phyloP scores from a whole-genome alignment of 2,329 filamentous ascomycete species.

The Pyricularia grisea region DNA sequence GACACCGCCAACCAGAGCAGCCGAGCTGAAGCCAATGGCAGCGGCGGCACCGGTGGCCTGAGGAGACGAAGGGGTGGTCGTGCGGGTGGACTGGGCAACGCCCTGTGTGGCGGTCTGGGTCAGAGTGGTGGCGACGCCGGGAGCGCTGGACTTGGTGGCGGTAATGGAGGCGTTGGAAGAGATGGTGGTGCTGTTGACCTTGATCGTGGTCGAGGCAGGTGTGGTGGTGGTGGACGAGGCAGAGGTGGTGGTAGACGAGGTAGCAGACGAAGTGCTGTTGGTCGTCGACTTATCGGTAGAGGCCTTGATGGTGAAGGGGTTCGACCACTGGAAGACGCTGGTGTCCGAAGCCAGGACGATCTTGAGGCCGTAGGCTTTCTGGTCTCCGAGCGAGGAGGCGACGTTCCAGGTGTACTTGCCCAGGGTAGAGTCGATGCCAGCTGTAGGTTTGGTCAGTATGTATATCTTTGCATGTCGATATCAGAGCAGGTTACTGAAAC shows the following conservation, averaged over 20 bases:
- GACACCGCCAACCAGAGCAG: constrained; percentile 28
- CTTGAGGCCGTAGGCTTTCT: constrained; percentile 46
- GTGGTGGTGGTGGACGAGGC: constrained; percentile 7
- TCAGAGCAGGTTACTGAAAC: constrained; percentile 19
- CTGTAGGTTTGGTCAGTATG: constrained; percentile 20
- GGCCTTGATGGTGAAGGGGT: constrained; percentile 46
- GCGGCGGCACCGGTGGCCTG: constrained; percentile 16
- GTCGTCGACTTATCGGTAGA: constrained; percentile 13
- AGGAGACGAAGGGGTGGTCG: constrained; percentile 9
- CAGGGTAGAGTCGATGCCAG: constrained; percentile 32
- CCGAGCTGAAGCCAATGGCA: constrained; percentile 22
- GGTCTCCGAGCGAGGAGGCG: constrained; percentile 29
- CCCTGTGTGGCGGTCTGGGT: constrained; percentile 14
- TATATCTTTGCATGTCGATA: not conserved
- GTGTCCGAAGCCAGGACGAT: constrained; percentile 39
- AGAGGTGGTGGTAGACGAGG: constrained; percentile 9
- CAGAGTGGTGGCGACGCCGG: constrained; percentile 13
- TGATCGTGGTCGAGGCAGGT: constrained; percentile 11
- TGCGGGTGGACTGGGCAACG: constrained; percentile 12
- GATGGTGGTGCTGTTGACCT: constrained; percentile 14
- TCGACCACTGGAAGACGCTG: constrained; percentile 50
- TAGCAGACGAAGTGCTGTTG: constrained; percentile 13
- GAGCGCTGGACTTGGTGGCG: constrained; percentile 13
- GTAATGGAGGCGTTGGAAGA: constrained; percentile 10
- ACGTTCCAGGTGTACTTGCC: constrained; percentile 42